A percentile compares a stretch with the other conserved stretches of the same genome.
These are phyloP conservation scores for Ustilago nuda DNA, from an alignment of 1,284 basidiomycete genomes.

Conservation along the genomic window DNA sequence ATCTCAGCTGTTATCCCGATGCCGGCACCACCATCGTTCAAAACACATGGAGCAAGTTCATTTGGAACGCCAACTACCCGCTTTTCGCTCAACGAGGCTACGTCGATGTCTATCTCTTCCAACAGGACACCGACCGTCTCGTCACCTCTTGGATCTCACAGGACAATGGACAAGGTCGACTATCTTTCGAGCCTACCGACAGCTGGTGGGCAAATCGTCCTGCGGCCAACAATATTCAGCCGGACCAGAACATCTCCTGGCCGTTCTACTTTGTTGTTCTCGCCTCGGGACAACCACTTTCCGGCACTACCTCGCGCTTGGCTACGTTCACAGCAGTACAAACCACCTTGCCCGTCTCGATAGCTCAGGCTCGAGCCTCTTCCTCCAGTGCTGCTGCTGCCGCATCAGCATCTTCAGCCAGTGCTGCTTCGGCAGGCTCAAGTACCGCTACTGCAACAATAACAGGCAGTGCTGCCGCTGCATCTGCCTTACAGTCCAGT, in stretches of 20 bases:
- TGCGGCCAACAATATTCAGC: slow-evolving; percentile 54
- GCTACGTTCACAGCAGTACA: slow-evolving; percentile 59
- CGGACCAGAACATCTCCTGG: slow-evolving; percentile 60
- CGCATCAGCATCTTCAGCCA: slow-evolving; percentile 34
- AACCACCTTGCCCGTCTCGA: slow-evolving; percentile 52
- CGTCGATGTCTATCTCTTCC: slow-evolving; percentile 65
- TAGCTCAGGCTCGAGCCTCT: slow-evolving; percentile 38
- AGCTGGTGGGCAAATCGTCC: slow-evolving; percentile 55
- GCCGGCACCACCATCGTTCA: slow-evolving; percentile 46
- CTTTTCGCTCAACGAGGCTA: slow-evolving; percentile 53
- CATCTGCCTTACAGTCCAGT: slow-evolving; percentile 53
- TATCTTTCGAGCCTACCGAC: slow-evolving; percentile 58
- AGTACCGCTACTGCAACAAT: slow-evolving; percentile 12
- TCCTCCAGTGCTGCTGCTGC: slow-evolving; percentile 37
- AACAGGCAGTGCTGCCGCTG: slow-evolving; percentile 23
- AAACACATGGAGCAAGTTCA: slow-evolving; percentile 56
- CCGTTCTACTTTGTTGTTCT: slow-evolving; percentile 66
- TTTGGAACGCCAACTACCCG: slow-evolving; percentile 64
- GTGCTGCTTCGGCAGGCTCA: slow-evolving; percentile 27
- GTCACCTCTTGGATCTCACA: slow-evolving; percentile 56
- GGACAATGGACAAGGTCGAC: slow-evolving; percentile 51
- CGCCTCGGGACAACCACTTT: slow-evolving; percentile 33
- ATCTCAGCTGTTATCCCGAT: slow-evolving; percentile 62
- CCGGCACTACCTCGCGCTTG: slow-evolving; percentile 48
- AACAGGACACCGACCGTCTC: slow-evolving; percentile 53